Evolutionary conservation across 2,329 filamentous ascomycete genomes (phyloP), one percentile per base, ranked within the genome.

Genomic region (Colletotrichum gloeosporioides): DNA sequence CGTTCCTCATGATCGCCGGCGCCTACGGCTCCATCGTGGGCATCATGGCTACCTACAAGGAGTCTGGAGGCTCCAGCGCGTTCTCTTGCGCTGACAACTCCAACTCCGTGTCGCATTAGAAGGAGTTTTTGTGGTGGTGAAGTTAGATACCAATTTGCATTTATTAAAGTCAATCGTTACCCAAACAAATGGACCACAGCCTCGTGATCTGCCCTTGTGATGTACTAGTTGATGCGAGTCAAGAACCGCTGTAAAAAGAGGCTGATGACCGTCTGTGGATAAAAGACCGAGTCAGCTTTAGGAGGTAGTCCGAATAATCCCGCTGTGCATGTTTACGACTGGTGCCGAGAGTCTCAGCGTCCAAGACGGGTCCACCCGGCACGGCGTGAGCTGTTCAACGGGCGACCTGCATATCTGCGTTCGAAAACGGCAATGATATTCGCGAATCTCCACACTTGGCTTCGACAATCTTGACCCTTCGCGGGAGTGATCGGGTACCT

Each of bases 71-170:
- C 0, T 84, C 85, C 4, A 79, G 80, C 1, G 85, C 85, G 0
- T 88, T 85, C 82, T 85, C 86, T 2, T 88, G 86, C 65, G 84
- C 83, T 0, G 86, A 88, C 66, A 88, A 88, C 80, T 86, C 86
- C 6, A 81, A 82, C 64, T 82, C 81, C 4, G 70, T 73, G 6
- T 36, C 27, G 16, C 55, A 69, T 32, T 62, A 61, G 36, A 29
- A 49, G n/a, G n/a, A 29, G 67, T 27, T 34, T 29, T n/a, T 18
- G 36, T 64, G n/a, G 31, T 64, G 62, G 22, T 44, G 59, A 44
- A 39, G 15, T 27, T 59, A 62, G 64, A 67, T 67, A 67, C 64
- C 64, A 55, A 67, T 67, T 55, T 32, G 36, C 18, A 25, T 32
- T 55, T 55, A 53, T 55, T 16, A 15, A 31, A 22, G 13, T 55